Evolutionary conservation across 1,139 yeast genomes (phyloP), one percentile per base, ranked within the genome.

Genomic region (Candida dubliniensis): DNA sequence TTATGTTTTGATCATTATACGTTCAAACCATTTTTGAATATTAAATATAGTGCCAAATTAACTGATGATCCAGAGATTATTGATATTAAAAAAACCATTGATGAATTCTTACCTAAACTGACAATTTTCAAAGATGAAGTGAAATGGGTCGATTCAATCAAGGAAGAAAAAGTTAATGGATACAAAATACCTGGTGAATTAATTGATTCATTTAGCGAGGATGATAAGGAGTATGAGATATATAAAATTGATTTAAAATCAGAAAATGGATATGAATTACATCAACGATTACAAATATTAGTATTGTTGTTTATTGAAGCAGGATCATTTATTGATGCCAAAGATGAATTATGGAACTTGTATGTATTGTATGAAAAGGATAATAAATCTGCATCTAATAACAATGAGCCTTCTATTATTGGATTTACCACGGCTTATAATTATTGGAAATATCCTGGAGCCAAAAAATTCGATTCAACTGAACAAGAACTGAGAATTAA

Each of bases 251-350:
- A 75, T 38, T 61, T 82, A 46, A 53, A 58, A 8, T 67, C 65
- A 18, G 62, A 60, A 0, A 56, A 57, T 2, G 81, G 84, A 2
- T 57, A 71, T 34, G 81, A 77, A 49, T 63, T 90, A 41, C 89
- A 85, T 55, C 69, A 74, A 44, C 69, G 98, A 49, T 72, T 90
- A 52, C 96, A 89, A 56, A 80, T 91, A 2, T 77, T 93, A 54
- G 87, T 88, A 18, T 67, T 91, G 38, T 69, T 93, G 18, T 90
- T 85, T 66, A 93, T 93, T 56, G 99, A 93, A 62, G 98, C 96
- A 0, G 99, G 97, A 1, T 83, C 95, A 2, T 88, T 80, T 57
- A 89, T 95, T 49, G 97, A 91, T 58, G 73, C 75, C 33, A 64
- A 66, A 1, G 98, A 93, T 61, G 76, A 77, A 13, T 73, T 79